A percentile compares a stretch with the other conserved stretches of the same genome.
phyloP scores from a whole-genome alignment of 345 rosid genomes.

The Kandelia obovata region DNA sequence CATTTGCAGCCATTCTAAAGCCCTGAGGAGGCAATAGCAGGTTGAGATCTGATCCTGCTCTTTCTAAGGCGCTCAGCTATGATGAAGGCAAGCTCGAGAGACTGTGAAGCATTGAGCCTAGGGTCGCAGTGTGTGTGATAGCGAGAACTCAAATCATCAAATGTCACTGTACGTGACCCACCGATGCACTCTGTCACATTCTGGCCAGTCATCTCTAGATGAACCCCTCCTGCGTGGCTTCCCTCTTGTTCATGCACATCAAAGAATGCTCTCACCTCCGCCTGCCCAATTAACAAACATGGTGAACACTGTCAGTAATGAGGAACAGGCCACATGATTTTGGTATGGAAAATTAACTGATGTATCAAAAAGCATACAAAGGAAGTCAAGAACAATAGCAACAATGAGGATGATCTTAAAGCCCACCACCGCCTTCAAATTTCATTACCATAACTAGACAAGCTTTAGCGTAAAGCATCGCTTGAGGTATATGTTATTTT shows the following conservation, averaged over 20 bases:
- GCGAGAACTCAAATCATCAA: constrained; percentile 29
- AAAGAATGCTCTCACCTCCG: constrained; percentile 32
- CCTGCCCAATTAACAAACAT: constrained; percentile 11
- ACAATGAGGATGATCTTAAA: background rate
- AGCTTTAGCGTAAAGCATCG: constrained; percentile 1
- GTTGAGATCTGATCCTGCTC: constrained; percentile 26
- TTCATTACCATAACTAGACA: background rate
- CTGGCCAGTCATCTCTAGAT: constrained; percentile 33
- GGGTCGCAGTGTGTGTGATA: constrained; percentile 33
- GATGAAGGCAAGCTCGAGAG: constrained; percentile 33
- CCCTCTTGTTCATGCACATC: constrained; percentile 35
- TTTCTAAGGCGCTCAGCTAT: constrained; percentile 31
- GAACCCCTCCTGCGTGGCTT: constrained; percentile 31
- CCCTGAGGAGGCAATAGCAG: constrained; percentile 12
- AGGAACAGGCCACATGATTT: background rate
- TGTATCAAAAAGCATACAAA: background rate
- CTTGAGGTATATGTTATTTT: background rate
- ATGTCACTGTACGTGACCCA: constrained; percentile 29
- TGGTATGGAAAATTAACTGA: background rate
- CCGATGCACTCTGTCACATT: constrained; percentile 34
- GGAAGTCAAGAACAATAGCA: background rate
- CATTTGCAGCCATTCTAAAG: constrained; percentile 23
- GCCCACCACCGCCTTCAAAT: background rate
- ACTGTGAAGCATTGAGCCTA: constrained; percentile 31
- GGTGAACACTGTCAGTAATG: background rate